Evolutionary conservation across 139 green algal species (phyloP), one percentile per base, ranked within the genome.

Genomic region (Zygnema cylindricum): DNA sequence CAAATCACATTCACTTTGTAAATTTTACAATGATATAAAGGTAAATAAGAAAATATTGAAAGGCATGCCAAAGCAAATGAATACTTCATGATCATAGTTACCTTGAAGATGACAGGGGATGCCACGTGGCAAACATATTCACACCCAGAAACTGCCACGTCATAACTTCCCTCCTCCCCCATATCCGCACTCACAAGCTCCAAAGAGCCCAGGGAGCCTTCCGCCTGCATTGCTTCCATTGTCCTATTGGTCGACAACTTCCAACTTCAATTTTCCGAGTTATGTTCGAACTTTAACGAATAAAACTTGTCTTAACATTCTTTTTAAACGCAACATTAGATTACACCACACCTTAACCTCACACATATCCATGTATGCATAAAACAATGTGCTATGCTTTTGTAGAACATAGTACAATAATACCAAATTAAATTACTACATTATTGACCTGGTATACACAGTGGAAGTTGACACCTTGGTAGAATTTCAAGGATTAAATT

Each of bases 61-160:
- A n/a, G n/a, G n/a, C n/a, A n/a, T n/a, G n/a, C n/a, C n/a, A n/a
- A n/a, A n/a, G n/a, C n/a, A n/a, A n/a, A n/a, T 2, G 85, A 40
- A 16, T 40, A 2, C 43, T 41, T 0, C 81, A 38, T 36, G 89
- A 88, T 55, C 57, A 35, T 30, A 73, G 30, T 30, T 73, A 76
- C 76, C 38, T 96, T 89, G 21, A 96, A 92, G 69, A 92, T 87
- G 81, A 98, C 95, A 41, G 95, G 91, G 0, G 93, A 94, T 0
- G 95, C 95, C 0, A 94, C 91, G 86, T 98, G 95, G 92, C 97
- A 98, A 0, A 98, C 86, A 76, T 93, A 96, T 33, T 85, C 2
- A 1, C 42, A 78, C 23, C 92, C 94, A 0, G 69, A 43, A 0
- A 94, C 49, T 0, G 92, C 93, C 2, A n/a, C 77, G 30, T 95